These are phyloP conservation scores for Cryphonectria carpinicola DNA, from an alignment of 2,329 filamentous ascomycete species.

Conservation along the genomic window DNA sequence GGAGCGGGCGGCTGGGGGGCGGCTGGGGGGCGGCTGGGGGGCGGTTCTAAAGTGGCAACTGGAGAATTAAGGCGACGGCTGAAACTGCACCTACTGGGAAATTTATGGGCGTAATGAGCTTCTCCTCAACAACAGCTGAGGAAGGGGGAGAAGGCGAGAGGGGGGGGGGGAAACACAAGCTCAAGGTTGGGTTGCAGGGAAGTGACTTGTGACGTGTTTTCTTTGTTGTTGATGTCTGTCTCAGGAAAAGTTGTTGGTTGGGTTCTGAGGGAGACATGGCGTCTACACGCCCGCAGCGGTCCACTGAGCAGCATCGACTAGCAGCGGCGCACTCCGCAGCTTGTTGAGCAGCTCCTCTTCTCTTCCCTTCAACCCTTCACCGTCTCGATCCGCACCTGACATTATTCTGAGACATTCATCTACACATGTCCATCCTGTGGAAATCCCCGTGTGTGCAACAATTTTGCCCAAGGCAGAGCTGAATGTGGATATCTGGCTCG, in stretches of 20 bases:
- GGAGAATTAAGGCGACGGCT: neutral
- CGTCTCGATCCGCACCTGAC: neutral
- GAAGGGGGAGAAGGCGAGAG: neutral
- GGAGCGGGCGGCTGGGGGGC: neutral
- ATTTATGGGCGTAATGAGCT: neutral
- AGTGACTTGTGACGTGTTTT: neutral
- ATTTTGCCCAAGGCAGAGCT: neutral
- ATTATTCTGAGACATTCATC: neutral
- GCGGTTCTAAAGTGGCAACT: neutral
- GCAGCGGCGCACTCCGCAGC: neutral
- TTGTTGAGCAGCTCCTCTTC: neutral
- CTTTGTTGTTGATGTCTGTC: neutral
- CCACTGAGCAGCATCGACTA: neutral
- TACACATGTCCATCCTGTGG: neutral
- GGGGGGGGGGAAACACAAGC: too few species aligned
- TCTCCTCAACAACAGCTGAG: neutral
- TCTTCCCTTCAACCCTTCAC: neutral
- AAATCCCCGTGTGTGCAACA: too few species aligned
- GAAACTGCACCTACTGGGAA: neutral
- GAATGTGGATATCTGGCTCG: neutral
- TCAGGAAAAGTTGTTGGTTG: neutral
- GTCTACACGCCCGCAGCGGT: neutral
- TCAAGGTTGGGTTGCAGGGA: neutral
- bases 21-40: too few species aligned
- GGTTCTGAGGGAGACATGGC: neutral